Evolutionary conservation across 495 filamentous ascomycete species (phyloP).

Genomic region (Aspergillus steynii): DNA sequence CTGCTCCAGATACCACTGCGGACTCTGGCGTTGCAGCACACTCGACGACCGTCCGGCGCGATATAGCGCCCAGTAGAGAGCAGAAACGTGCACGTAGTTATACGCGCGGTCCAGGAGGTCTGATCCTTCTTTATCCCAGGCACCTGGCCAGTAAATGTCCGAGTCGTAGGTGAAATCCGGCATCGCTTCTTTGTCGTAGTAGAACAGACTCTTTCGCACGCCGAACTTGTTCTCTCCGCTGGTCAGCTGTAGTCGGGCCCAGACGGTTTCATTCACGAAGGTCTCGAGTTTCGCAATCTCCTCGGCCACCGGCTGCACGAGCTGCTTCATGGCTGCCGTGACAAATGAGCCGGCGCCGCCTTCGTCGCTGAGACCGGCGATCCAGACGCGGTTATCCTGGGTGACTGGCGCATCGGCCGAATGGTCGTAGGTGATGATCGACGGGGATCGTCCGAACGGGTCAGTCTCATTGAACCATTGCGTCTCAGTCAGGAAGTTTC

Average conservation of each 20-base stretch:
- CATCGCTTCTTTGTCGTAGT: constrained; percentile 41
- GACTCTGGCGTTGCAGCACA: constrained; percentile 29
- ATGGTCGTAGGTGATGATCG: constrained; percentile 51
- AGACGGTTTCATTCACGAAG: constrained; percentile 45
- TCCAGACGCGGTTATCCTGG: constrained; percentile 54
- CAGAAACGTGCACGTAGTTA: constrained; percentile 53
- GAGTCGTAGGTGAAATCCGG: constrained; percentile 38
- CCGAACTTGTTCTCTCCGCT: constrained; percentile 25
- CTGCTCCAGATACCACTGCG: constrained; percentile 49
- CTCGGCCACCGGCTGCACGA: constrained; percentile 36
- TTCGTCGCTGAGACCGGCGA: constrained; percentile 54
- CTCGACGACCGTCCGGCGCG: constrained; percentile 45
- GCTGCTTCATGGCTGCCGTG: constrained; percentile 49
- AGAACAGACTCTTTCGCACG: constrained; percentile 53
- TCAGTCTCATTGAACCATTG: constrained; percentile 47
- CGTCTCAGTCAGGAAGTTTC: constrained; percentile 38
- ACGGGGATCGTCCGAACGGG: constrained; percentile 49
- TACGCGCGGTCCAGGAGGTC: constrained; percentile 49
- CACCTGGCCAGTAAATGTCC: constrained; percentile 38
- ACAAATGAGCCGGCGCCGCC: constrained; percentile 49
- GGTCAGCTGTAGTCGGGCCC: constrained; percentile 36
- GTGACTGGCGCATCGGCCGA: constrained; percentile 36
- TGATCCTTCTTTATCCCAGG: constrained; percentile 39
- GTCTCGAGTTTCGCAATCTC: constrained; percentile 49
- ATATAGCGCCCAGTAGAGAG: constrained; percentile 53